Percentiles rank a stretch among this genome's conserved stretches.
These are phyloP conservation scores for Microsporum audouinii DNA, from an alignment of 2,329 filamentous ascomycete genomes.

Conservation along the genomic window DNA sequence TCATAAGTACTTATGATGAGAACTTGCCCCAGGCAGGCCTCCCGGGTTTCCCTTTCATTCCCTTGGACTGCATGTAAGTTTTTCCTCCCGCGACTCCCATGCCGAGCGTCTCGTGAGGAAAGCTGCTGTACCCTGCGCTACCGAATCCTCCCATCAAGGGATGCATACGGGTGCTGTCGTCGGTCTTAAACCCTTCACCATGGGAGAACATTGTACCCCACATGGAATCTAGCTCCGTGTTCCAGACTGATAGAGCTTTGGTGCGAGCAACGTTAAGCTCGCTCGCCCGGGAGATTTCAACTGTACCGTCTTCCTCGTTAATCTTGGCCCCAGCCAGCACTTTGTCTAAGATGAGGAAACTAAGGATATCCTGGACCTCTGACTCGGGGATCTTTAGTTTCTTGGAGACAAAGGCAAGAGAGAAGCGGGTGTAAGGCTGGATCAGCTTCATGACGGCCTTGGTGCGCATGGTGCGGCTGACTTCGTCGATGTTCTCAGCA, in stretches of 20 bases:
- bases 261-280: conserved; percentile 57
- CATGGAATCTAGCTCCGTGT: conserved; percentile 55
- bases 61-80: not conserved
- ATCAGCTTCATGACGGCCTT: conserved; percentile 90
- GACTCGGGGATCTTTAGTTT: conserved; percentile 73
- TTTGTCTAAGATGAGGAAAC: conserved; percentile 82
- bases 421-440: conserved; percentile 88
- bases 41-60: not conserved
- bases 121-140: conserved; percentile 19
- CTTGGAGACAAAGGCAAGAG: conserved; percentile 72
- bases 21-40: not conserved
- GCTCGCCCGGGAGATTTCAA: conserved; percentile 63
- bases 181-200: conserved; percentile 52
- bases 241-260: conserved; percentile 61
- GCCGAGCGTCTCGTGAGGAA: not conserved
- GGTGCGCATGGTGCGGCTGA: conserved; percentile 94
- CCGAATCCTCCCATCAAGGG: conserved; percentile 21
- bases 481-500: conserved; percentile 97
- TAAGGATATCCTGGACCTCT: conserved; percentile 92
- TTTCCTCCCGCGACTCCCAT: not conserved
- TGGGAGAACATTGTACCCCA: conserved; percentile 65
- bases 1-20: not conserved
- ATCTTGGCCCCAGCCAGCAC: conserved; percentile 70
- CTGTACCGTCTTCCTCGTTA: conserved; percentile 72
- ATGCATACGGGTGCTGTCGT: conserved; percentile 26